A percentile compares a stretch with the other conserved stretches of the same genome.
Conservation (phyloP, 192 early-diverging fungal species). For the Podila verticillata region DNA sequence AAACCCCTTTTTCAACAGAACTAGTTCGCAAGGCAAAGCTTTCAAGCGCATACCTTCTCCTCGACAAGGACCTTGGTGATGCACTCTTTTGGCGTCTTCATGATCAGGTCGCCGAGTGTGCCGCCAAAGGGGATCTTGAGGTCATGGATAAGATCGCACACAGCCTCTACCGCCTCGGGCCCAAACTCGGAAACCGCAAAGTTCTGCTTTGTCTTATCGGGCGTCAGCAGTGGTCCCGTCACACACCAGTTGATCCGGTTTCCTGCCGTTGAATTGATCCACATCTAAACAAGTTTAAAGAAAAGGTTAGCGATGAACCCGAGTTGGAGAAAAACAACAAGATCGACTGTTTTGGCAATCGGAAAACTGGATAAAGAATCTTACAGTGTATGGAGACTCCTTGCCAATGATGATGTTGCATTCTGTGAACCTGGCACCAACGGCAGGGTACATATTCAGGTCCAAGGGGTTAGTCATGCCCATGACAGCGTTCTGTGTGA, state of each 20-base stretch:
- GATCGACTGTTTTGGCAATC: too few relatives aligned
- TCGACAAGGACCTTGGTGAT: constrained; percentile 16
- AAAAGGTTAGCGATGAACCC: background rate
- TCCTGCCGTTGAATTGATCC: constrained; percentile 4
- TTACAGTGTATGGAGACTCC: constrained; percentile 19
- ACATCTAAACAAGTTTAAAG: constrained; percentile 6
- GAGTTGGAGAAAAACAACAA: too few relatives aligned
- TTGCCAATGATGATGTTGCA: constrained; percentile 14
- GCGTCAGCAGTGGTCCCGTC: constrained; percentile 3
- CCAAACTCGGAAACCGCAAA: constrained; percentile 16
- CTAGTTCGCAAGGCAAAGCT: too few relatives aligned
- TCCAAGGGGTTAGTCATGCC: background rate
- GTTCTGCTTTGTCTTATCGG: background rate
- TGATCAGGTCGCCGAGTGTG: constrained; percentile 5
- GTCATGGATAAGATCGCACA: constrained; percentile 8
- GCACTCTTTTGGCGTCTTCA: constrained; percentile 5
- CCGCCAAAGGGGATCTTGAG: constrained; percentile 19
- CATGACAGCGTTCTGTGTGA: too few relatives aligned
- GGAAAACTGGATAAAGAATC: background rate
- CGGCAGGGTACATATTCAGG: background rate
- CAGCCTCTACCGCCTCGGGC: constrained; percentile 8
- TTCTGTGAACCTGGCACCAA: background rate
- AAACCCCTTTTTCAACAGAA: background rate
- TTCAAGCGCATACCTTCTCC: constrained; percentile 23
- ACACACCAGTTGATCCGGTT: constrained; percentile 13